Evolutionary conservation across 306 rosid genomes (phyloP).

Genomic region (Delonix regia): DNA sequence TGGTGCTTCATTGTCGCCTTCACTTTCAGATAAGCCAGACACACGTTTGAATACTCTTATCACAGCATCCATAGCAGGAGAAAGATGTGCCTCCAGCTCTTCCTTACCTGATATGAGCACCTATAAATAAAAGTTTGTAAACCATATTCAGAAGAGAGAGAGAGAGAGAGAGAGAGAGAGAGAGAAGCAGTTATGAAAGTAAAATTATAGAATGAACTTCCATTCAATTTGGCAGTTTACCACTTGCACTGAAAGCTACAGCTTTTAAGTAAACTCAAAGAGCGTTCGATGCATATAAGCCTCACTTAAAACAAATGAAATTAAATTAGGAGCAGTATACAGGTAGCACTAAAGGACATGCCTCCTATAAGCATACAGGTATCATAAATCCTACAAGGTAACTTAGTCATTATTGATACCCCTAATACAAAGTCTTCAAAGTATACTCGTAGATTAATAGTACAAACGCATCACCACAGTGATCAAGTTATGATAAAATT

Average conservation of each 20-base stretch:
- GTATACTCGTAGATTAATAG: neutral
- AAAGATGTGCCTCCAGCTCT: slow-evolving; percentile 67
- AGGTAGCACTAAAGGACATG: neutral
- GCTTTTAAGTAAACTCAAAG: slow-evolving; percentile 9
- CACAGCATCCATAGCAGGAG: slow-evolving; percentile 92
- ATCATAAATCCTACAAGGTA: neutral
- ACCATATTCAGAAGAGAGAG: slow-evolving; percentile 20
- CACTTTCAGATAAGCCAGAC: slow-evolving; percentile 73
- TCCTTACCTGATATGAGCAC: slow-evolving; percentile 85
- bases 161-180: slow-evolving; percentile 11
- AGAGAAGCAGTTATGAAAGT: neutral
- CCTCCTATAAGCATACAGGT: neutral
- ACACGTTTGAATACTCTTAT: slow-evolving; percentile 79
- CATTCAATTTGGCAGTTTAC: neutral
- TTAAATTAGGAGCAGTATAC: neutral
- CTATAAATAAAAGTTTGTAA: slow-evolving; percentile 40
- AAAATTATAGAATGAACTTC: neutral
- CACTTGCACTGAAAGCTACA: neutral
- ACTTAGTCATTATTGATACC: neutral
- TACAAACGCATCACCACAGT: neutral
- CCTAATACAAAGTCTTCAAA: neutral
- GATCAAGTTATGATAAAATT: neutral
- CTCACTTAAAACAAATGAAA: neutral
- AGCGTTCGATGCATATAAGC: neutral
- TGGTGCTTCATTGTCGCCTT: slow-evolving; percentile 47